Conservation (phyloP, 768 basidiomycete genomes). For the Plicaturopsis crispa region DNA sequence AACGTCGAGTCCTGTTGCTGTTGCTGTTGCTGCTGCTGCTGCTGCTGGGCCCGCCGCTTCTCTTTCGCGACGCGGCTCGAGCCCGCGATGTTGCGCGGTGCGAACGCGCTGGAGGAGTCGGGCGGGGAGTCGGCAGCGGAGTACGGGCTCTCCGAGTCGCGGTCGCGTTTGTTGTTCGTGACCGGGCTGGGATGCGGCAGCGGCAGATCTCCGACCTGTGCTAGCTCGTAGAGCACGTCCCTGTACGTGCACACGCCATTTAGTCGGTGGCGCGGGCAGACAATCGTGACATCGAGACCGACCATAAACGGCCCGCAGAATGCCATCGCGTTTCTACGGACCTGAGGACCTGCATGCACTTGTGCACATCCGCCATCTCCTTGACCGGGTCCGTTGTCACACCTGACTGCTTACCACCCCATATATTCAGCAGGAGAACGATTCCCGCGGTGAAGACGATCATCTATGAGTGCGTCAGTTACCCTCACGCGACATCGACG, state of each 20-base stretch:
- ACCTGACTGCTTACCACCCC: conserved; percentile 39
- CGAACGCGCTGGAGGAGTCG: neutral
- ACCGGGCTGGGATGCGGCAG: conserved; percentile 49
- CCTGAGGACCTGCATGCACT: conserved; percentile 36
- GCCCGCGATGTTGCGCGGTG: conserved; percentile 24
- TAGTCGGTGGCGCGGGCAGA: neutral
- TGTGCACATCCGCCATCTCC: conserved; percentile 45
- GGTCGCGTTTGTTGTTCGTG: conserved; percentile 52
- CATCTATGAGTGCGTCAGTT: conserved; percentile 8
- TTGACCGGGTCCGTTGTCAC: conserved; percentile 29
- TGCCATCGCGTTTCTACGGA: conserved; percentile 25
- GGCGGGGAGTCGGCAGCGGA: conserved; percentile 5
- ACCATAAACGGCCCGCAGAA: conserved; percentile 39
- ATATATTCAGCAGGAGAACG: conserved; percentile 41
- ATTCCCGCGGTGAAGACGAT: conserved; percentile 33
- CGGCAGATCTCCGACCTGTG: conserved; percentile 64
- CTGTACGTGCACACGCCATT: conserved; percentile 26
- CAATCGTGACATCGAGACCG: too few relatives aligned
- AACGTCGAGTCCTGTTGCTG: conserved; percentile 14
- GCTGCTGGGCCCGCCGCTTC: conserved; percentile 1
- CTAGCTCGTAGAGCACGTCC: conserved; percentile 69
- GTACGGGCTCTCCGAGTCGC: conserved; percentile 45
- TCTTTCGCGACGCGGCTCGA: conserved; percentile 20
- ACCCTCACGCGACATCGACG: too few relatives aligned
- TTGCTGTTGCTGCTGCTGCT: conserved; percentile 7